phyloP scores from a whole-genome alignment of 129 eudicot species.

The Artemisia annua region DNA sequence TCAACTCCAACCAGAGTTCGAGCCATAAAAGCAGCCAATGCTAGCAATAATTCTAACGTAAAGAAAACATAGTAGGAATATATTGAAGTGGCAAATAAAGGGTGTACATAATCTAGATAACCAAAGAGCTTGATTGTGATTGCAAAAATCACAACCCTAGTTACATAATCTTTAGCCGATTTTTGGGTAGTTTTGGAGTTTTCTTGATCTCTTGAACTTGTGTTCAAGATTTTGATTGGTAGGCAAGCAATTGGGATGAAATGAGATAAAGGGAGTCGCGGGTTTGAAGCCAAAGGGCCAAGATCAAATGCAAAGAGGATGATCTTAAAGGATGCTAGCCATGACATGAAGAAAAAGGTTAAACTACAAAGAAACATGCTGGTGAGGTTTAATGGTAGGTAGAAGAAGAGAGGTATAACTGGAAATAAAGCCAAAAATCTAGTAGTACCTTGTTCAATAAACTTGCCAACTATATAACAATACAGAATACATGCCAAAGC shows the following conservation, averaged over 20 bases:
- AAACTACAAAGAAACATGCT: conserved; percentile 41
- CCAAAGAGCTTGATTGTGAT: neutral
- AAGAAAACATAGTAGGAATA: conserved; percentile 32
- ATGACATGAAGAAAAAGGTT: conserved; percentile 50
- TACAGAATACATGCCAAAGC: conserved; percentile 39
- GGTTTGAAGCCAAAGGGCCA: conserved; percentile 51
- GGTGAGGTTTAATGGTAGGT: conserved; percentile 54
- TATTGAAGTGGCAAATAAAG: conserved; percentile 11
- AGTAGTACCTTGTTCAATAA: conserved; percentile 32
- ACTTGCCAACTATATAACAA: conserved; percentile 31
- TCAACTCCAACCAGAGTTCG: conserved; percentile 29
- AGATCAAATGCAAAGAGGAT: conserved; percentile 48
- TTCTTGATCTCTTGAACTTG: conserved; percentile 20
- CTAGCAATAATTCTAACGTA: conserved; percentile 36
- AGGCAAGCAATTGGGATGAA: conserved; percentile 45
- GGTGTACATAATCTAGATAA: conserved; percentile 21
- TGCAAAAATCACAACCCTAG: conserved; percentile 9
- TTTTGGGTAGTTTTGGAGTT: conserved; percentile 21
- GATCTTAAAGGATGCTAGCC: conserved; percentile 63
- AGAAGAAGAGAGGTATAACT: conserved; percentile 42
- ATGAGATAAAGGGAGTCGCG: conserved; percentile 38
- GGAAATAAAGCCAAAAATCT: conserved; percentile 40
- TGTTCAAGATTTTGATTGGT: conserved; percentile 37
- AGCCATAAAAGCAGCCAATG: conserved; percentile 20
- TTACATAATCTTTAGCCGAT: conserved; percentile 14